phyloP scores from a whole-genome alignment of 2,329 filamentous ascomycete species.

The Colletotrichum falcatum region DNA sequence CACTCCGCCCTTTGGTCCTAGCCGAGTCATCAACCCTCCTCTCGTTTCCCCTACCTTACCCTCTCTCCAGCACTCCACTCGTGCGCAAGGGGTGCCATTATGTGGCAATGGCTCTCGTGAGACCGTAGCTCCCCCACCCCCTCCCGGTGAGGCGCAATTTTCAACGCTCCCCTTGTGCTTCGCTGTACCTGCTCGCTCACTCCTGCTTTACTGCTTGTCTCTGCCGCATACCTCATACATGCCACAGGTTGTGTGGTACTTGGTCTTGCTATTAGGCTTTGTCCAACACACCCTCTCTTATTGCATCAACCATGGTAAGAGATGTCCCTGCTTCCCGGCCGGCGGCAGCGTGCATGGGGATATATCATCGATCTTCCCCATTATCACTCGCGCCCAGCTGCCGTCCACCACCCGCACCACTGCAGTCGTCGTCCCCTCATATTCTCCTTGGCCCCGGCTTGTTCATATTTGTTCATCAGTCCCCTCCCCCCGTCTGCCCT shows the following conservation, averaged over 20 bases:
- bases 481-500: conserved; percentile 44
- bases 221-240: conserved; percentile 51
- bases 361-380: conserved; percentile 56
- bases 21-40: conserved; percentile 39
- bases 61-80: conserved; percentile 40
- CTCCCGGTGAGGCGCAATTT: conserved; percentile 44
- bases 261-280: conserved; percentile 49
- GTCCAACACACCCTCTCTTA: conserved; percentile 54
- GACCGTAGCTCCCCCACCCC: conserved; percentile 45
- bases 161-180: conserved; percentile 43
- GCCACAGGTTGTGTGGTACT: conserved; percentile 53
- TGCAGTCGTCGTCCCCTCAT: conserved; percentile 37
- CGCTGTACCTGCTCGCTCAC: conserved; percentile 41
- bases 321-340: conserved; percentile 51
- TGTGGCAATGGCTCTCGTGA: conserved; percentile 51
- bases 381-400: conserved; percentile 42
- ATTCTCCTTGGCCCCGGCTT: conserved; percentile 45
- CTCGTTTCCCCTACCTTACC: conserved; percentile 39
- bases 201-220: conserved; percentile 41
- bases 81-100: conserved; percentile 42
- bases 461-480: conserved; percentile 40
- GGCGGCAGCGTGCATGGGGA: conserved; percentile 58
- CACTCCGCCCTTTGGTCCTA: conserved; percentile 33
- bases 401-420: conserved; percentile 42
- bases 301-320: conserved; percentile 64